Percentiles rank a stretch among this genome's conserved stretches.
These are phyloP conservation scores for Clarkia xantiana DNA, from an alignment of 345 rosid species.

Conservation along the genomic window DNA sequence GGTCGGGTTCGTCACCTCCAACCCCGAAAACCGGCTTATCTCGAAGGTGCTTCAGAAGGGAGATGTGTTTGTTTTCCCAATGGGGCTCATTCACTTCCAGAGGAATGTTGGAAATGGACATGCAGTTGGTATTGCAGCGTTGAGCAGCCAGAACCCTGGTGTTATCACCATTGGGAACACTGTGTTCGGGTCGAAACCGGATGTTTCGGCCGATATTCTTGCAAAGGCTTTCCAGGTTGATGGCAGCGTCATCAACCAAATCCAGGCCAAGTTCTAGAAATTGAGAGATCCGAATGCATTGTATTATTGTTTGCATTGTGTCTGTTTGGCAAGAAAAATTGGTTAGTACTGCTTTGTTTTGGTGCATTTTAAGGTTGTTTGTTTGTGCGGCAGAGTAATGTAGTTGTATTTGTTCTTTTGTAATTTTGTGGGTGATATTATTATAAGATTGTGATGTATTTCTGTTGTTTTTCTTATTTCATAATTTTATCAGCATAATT, in stretches of 20 bases:
- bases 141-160: conserved; percentile 15
- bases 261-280: conserved; percentile 1
- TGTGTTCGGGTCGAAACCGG: conserved; percentile 7
- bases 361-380: too few species aligned
- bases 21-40: conserved; percentile 14
- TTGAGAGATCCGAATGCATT: too few species aligned
- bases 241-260: not conserved
- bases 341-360: too few species aligned
- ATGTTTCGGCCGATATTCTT: conserved; percentile 5
- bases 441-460: too few species aligned
- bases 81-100: conserved; percentile 16
- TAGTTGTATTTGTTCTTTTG: too few species aligned
- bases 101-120: conserved; percentile 7
- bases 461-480: too few species aligned
- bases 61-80: conserved; percentile 13
- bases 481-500: too few species aligned
- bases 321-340: too few species aligned
- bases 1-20: conserved; percentile 17
- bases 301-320: too few species aligned
- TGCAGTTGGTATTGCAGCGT: conserved; percentile 1
- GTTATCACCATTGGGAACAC: conserved; percentile 7
- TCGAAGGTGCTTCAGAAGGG: conserved; percentile 9
- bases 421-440: too few species aligned
- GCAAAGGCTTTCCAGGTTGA: conserved; percentile 17
- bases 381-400: too few species aligned